These are phyloP conservation scores for Capsicum rhomboideum DNA, from an alignment of 257 asterid species.

Conservation along the genomic window DNA sequence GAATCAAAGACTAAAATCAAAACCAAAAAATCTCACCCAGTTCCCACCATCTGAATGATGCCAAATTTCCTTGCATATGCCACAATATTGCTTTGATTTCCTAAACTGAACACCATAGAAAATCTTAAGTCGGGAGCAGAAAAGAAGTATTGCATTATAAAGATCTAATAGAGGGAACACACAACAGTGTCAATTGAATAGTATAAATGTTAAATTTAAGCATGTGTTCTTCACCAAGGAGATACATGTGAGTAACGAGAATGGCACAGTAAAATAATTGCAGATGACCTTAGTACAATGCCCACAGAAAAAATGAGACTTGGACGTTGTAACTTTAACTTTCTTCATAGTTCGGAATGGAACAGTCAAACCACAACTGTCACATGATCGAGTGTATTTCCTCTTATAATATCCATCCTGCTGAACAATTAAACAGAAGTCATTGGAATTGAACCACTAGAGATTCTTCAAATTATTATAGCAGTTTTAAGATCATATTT, in stretches of 20 bases:
- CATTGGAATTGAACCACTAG: neutral
- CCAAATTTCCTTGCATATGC: constrained; percentile 86
- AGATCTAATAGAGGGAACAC: neutral
- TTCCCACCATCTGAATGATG: constrained; percentile 93
- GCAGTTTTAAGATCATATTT: neutral
- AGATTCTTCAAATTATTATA: neutral
- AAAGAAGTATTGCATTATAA: neutral
- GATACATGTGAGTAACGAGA: neutral
- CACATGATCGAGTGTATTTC: constrained; percentile 55
- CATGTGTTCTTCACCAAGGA: neutral
- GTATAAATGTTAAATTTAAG: neutral
- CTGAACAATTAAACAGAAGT: constrained; percentile 6
- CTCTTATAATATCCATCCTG: constrained; percentile 41
- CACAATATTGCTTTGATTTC: constrained; percentile 80
- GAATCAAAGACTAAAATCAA: constrained; percentile 11
- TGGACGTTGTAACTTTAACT: constrained; percentile 30
- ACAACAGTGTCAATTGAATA: constrained; percentile 5
- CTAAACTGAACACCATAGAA: constrained; percentile 42
- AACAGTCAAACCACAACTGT: constrained; percentile 61
- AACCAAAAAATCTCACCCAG: constrained; percentile 62
- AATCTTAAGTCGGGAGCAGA: neutral
- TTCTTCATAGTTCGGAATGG: constrained; percentile 65
- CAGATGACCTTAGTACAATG: constrained; percentile 69
- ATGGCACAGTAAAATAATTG: constrained; percentile 5
- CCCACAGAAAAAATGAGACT: constrained; percentile 52